Percentiles rank a stretch among this genome's conserved stretches.
phyloP scores from a whole-genome alignment of 73 alveolate genomes.

The Paraurostyla sp. region DNA sequence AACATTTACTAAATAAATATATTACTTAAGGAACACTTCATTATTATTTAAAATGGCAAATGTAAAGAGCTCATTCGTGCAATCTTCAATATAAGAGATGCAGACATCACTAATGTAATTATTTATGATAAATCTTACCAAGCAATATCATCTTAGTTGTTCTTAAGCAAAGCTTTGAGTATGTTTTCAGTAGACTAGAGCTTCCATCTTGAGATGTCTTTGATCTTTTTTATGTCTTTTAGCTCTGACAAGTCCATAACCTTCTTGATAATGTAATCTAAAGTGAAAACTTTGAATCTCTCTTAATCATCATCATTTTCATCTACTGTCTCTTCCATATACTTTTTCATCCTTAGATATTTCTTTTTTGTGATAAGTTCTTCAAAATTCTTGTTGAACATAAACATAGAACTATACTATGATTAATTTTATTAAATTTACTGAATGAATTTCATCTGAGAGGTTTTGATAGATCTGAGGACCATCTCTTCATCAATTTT shows the following conservation, averaged over 20 bases:
- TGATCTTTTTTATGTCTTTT: not conserved
- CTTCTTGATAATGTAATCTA: slow-evolving; percentile 32
- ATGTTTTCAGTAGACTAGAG: slow-evolving; percentile 44
- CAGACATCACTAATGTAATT: slow-evolving; percentile 21
- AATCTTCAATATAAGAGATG: slow-evolving; percentile 1
- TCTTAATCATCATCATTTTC: slow-evolving; percentile 8
- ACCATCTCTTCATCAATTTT: slow-evolving; percentile 67
- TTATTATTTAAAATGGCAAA: slow-evolving; percentile 60
- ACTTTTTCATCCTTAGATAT: slow-evolving; percentile 22
- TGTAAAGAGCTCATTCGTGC: slow-evolving; percentile 38
- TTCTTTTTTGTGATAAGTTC: slow-evolving; percentile 23
- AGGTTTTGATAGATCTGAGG: slow-evolving; percentile 53
- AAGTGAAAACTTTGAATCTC: slow-evolving; percentile 23
- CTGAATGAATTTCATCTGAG: slow-evolving; percentile 32
- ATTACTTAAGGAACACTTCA: slow-evolving; percentile 60
- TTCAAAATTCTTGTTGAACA: slow-evolving; percentile 54
- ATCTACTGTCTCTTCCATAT: not conserved
- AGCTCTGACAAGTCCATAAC: slow-evolving; percentile 39
- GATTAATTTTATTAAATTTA: not conserved
- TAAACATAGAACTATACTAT: slow-evolving; percentile 31
- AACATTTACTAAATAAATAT: not conserved
- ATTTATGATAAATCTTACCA: not conserved
- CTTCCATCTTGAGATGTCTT: slow-evolving; percentile 69
- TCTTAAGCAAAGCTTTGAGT: slow-evolving; percentile 30
- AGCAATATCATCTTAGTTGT: slow-evolving; percentile 64